These are phyloP conservation scores for Copromyces sp. DNA, from an alignment of 495 filamentous ascomycete genomes.

Conservation along the genomic window DNA sequence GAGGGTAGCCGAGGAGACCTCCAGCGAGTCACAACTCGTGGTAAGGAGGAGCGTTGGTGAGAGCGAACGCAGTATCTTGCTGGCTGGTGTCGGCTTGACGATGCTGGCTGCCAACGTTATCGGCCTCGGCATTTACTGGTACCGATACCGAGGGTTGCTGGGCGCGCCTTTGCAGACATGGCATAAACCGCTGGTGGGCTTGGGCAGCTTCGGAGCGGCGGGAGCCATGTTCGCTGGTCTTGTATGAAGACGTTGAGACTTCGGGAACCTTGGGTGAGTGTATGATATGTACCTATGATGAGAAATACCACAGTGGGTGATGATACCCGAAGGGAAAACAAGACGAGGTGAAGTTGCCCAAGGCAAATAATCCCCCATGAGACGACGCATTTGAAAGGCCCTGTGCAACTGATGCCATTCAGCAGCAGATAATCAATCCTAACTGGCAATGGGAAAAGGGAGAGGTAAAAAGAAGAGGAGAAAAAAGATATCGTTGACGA, in stretches of 20 bases:
- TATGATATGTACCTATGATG: neutral
- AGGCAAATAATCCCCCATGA: neutral
- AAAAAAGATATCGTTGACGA: neutral
- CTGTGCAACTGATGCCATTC: neutral
- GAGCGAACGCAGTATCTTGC: slow-evolving; percentile 6
- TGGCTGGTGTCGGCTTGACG: slow-evolving; percentile 13
- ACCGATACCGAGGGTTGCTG: slow-evolving; percentile 17
- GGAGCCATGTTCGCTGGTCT: slow-evolving; percentile 21
- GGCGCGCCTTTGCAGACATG: slow-evolving; percentile 28
- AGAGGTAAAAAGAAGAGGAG: too few species aligned
- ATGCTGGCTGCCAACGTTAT: slow-evolving; percentile 11
- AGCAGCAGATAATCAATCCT: neutral
- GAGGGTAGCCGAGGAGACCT: slow-evolving; percentile 1
- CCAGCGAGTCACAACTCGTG: neutral
- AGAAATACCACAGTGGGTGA: neutral
- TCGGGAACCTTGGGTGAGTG: neutral
- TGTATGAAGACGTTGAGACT: neutral
- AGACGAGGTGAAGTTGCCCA: neutral
- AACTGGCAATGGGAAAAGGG: neutral
- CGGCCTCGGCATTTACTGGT: slow-evolving; percentile 9
- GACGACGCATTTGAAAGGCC: neutral
- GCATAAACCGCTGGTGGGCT: slow-evolving; percentile 10
- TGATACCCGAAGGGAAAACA: neutral
- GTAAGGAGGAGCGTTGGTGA: neutral
- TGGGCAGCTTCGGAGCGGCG: slow-evolving; percentile 25